These are phyloP conservation scores for Aspergillus fumigatus DNA, from an alignment of 2,329 filamentous ascomycete species.

Conservation along the genomic window DNA sequence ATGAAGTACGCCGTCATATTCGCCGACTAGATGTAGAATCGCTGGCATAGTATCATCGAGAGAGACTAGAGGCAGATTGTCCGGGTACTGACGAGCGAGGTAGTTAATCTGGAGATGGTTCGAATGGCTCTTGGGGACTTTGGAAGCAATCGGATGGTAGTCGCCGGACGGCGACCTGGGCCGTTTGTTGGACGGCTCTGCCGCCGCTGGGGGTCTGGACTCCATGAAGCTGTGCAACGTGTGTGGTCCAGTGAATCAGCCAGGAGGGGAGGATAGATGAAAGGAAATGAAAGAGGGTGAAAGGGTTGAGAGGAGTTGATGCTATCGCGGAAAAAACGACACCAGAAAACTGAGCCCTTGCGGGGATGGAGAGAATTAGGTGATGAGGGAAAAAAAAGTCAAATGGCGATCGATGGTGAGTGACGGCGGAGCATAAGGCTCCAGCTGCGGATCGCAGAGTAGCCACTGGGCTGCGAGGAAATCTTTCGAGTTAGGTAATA, in stretches of 20 bases:
- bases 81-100: constrained; percentile 57
- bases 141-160: constrained; percentile 39
- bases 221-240: constrained; percentile 26
- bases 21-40: constrained; percentile 66
- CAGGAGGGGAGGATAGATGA: neutral
- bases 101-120: constrained; percentile 66
- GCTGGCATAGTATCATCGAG: constrained; percentile 68
- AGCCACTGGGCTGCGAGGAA: constrained; percentile 14
- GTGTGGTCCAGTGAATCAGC: neutral
- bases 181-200: constrained; percentile 41
- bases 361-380: constrained; percentile 1
- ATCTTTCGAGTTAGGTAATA: constrained; percentile 15
- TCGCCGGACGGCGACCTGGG: constrained; percentile 43
- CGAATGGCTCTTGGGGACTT: constrained; percentile 50
- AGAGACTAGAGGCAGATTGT: constrained; percentile 59
- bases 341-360: neutral
- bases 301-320: neutral
- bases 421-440: constrained; percentile 21
- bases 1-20: constrained; percentile 81
- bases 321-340: neutral
- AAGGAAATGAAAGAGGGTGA: neutral
- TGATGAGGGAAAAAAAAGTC: constrained; percentile 5
- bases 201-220: constrained; percentile 25
- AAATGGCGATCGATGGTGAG: constrained; percentile 16
- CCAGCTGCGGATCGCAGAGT: constrained; percentile 16